Evolutionary conservation across 2,329 filamentous ascomycete species (phyloP).

Genomic region (Septoria petroselini): DNA sequence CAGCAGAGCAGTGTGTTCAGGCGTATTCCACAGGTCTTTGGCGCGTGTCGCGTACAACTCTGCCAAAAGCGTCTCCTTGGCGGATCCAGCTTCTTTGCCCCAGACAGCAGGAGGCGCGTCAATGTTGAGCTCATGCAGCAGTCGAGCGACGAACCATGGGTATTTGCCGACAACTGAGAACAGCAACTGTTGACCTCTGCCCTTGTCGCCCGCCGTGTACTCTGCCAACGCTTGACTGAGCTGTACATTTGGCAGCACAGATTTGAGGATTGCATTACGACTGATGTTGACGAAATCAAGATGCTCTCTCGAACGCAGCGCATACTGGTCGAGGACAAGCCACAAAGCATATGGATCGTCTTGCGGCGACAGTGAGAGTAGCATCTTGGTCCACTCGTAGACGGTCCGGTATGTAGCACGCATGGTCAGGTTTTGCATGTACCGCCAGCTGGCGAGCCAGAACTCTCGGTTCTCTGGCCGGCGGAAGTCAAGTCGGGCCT

Average conservation of each 20-base stretch:
- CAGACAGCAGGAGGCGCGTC: constrained; percentile 76
- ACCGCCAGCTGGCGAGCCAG: constrained; percentile 85
- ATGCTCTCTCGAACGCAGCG: constrained; percentile 74
- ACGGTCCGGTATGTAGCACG: constrained; percentile 94
- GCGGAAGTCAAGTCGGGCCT: constrained; percentile 74
- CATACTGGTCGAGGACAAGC: constrained; percentile 77
- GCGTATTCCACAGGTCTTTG: constrained; percentile 82
- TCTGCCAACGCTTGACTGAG: constrained; percentile 76
- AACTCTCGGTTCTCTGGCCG: constrained; percentile 88
- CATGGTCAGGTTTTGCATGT: constrained; percentile 77
- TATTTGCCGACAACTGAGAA: constrained; percentile 65
- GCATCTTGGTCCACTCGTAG: constrained; percentile 86
- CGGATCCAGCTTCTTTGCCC: constrained; percentile 67
- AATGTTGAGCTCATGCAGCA: constrained; percentile 78
- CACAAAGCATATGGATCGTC: constrained; percentile 79
- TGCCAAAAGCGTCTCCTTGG: constrained; percentile 65
- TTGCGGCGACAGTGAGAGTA: constrained; percentile 68
- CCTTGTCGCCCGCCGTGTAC: constrained; percentile 64
- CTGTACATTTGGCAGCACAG: constrained; percentile 63
- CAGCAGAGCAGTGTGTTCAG: constrained; percentile 66
- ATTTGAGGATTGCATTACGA: constrained; percentile 49
- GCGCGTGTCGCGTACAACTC: constrained; percentile 72
- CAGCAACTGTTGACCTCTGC: constrained; percentile 64
- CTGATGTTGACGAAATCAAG: constrained; percentile 71
- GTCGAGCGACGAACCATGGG: constrained; percentile 78